These are phyloP conservation scores for Testicularia cyperi DNA, from an alignment of 1,284 basidiomycete species.

Conservation along the genomic window DNA sequence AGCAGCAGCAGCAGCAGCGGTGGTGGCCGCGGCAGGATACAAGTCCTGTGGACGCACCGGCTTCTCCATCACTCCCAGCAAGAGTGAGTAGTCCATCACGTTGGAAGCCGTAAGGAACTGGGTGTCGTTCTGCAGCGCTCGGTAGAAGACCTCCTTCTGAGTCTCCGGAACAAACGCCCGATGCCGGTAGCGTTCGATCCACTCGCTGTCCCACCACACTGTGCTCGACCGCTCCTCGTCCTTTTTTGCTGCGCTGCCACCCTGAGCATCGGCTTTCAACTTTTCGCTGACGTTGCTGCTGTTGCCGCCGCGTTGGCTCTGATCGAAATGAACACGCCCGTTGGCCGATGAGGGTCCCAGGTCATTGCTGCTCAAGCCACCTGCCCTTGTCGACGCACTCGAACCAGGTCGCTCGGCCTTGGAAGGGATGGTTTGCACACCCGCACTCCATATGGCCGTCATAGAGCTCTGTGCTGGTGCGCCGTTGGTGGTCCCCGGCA, in stretches of 20 bases:
- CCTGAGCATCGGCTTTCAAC: no score
- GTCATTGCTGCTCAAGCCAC: no score
- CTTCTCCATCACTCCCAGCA: conserved; percentile 47
- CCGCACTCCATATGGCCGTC: conserved; percentile 13
- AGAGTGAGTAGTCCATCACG: conserved; percentile 56
- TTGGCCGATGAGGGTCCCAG: no score
- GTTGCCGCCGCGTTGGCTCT: no score
- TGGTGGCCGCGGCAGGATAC: no score
- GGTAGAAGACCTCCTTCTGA: conserved; percentile 40
- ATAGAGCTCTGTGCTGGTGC: conserved; percentile 7
- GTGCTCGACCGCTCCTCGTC: conserved; percentile 12
- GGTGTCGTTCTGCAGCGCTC: conserved; percentile 47
- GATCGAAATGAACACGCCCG: no score
- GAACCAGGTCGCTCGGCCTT: no score
- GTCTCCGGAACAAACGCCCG: conserved; percentile 44
- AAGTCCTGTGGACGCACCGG: conserved; percentile 24
- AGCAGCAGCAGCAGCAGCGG: no score
- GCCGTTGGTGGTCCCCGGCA: conserved; percentile 19
- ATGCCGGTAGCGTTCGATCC: conserved; percentile 34
- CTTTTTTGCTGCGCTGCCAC: no score
- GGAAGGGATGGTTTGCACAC: no score
- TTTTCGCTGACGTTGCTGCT: no score
- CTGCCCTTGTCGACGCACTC: no score
- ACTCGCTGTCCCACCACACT: conserved; percentile 46
- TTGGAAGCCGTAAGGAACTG: conserved; percentile 47